Conservation (phyloP, 768 basidiomycete genomes). For the Russula ochroleuca region DNA sequence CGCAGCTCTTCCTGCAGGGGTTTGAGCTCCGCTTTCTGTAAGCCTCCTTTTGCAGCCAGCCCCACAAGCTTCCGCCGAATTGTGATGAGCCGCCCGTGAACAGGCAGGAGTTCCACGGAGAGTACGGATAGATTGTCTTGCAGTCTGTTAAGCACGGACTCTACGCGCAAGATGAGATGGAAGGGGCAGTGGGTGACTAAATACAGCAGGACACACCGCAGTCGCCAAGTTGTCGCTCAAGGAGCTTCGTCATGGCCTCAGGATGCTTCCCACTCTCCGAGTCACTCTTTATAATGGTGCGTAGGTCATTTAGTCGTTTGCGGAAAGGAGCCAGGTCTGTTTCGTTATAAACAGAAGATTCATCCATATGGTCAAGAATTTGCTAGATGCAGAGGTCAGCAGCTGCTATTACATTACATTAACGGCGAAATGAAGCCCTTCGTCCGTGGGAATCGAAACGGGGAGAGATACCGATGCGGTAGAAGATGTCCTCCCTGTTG, state of each 20-base stretch:
- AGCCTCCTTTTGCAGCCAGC: constrained; percentile 81
- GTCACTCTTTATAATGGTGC: constrained; percentile 82
- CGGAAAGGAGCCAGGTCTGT: constrained; percentile 86
- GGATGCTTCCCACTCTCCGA: constrained; percentile 78
- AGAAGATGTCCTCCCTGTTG: neutral
- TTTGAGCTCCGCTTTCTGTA: constrained; percentile 83
- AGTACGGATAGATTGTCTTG: constrained; percentile 82
- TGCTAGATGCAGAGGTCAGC: constrained; percentile 48
- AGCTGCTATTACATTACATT: constrained; percentile 1
- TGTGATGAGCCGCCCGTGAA: constrained; percentile 84
- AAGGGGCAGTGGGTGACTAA: neutral
- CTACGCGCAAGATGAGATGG: constrained; percentile 10
- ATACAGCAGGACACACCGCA: constrained; percentile 59
- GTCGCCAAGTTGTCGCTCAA: constrained; percentile 87
- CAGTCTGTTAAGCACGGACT: constrained; percentile 76
- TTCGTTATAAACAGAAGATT: constrained; percentile 92
- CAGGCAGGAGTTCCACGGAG: constrained; percentile 83
- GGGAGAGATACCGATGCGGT: constrained; percentile 2
- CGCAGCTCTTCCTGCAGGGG: constrained; percentile 88
- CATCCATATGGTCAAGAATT: constrained; percentile 94
- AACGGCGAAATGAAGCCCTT: neutral
- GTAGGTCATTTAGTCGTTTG: constrained; percentile 72
- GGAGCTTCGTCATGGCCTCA: constrained; percentile 78
- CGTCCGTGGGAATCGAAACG: neutral
- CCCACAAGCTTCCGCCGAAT: constrained; percentile 85